A percentile compares a stretch with the other conserved stretches of the same genome.
Evolutionary conservation across 1,139 yeast genomes (phyloP).

Genomic region (Geotrichum restrictum): DNA sequence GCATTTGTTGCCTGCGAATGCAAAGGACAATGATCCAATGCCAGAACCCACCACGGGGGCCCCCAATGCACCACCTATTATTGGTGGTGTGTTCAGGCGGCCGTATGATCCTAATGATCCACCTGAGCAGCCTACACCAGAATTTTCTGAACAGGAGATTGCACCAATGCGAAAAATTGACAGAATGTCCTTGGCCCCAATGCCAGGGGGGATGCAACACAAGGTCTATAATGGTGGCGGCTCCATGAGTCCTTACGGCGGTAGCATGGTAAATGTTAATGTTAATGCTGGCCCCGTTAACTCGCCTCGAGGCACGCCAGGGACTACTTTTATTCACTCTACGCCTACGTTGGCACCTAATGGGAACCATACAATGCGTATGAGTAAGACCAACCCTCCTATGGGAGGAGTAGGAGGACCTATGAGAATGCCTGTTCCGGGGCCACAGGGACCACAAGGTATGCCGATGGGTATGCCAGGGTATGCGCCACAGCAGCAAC

Average conservation of each 20-base stretch:
- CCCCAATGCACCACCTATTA: slow-evolving; percentile 84
- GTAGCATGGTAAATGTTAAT: background rate
- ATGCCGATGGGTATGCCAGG: slow-evolving; percentile 1
- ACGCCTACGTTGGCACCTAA: slow-evolving; percentile 8
- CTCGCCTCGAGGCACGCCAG: background rate
- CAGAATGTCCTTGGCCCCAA: background rate
- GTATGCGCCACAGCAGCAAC: background rate
- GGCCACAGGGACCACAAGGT: background rate
- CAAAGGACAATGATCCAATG: slow-evolving; percentile 65
- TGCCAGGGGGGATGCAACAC: background rate
- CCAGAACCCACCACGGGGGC: slow-evolving; percentile 81
- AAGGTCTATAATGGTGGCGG: slow-evolving; percentile 1
- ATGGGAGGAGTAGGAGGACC: no score
- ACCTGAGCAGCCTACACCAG: slow-evolving; percentile 60
- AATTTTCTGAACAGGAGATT: slow-evolving; percentile 36
- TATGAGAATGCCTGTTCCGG: slow-evolving; percentile 1
- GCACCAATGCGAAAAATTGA: background rate
- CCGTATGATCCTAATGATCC: slow-evolving; percentile 69
- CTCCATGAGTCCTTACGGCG: background rate
- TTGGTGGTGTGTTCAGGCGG: slow-evolving; percentile 83
- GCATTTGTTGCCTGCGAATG: slow-evolving; percentile 67
- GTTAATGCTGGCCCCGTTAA: background rate
- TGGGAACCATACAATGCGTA: slow-evolving; percentile 9
- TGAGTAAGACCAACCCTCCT: background rate
- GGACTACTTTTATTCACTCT: slow-evolving; percentile 10